Conservation (phyloP, 2,329 filamentous ascomycete genomes). For the Didymella pinodella region DNA sequence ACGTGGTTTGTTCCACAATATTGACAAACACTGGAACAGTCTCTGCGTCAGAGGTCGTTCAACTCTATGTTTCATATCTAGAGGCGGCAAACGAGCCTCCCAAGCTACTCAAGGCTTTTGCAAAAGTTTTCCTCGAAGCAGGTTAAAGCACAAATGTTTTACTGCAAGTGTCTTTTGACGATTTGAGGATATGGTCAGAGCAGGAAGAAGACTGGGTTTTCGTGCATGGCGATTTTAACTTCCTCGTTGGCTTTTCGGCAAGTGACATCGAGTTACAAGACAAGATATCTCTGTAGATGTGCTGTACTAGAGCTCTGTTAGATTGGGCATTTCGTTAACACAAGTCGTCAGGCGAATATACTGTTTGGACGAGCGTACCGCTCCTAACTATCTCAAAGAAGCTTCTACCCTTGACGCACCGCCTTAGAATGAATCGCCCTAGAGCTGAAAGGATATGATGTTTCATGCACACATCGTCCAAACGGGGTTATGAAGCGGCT, state of each 20-base stretch:
- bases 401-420: too few relatives aligned
- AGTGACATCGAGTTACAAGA: too few relatives aligned
- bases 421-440: too few relatives aligned
- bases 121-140: background rate
- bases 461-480: too few relatives aligned
- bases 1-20: background rate
- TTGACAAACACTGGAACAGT: background rate
- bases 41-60: background rate
- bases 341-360: too few relatives aligned
- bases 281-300: too few relatives aligned
- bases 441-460: too few relatives aligned
- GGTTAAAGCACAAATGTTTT: background rate
- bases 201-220: background rate
- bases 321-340: too few relatives aligned
- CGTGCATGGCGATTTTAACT: background rate
- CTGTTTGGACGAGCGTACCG: too few relatives aligned
- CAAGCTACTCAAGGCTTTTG: background rate
- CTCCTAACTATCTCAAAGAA: too few relatives aligned
- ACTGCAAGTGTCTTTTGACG: background rate
- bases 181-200: background rate
- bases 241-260: background rate
- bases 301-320: too few relatives aligned
- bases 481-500: too few relatives aligned
- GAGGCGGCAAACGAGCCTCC: background rate
- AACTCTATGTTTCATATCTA: background rate